These are phyloP conservation scores for Venturia pyrina DNA, from an alignment of 2,329 filamentous ascomycete genomes.

Conservation along the genomic window DNA sequence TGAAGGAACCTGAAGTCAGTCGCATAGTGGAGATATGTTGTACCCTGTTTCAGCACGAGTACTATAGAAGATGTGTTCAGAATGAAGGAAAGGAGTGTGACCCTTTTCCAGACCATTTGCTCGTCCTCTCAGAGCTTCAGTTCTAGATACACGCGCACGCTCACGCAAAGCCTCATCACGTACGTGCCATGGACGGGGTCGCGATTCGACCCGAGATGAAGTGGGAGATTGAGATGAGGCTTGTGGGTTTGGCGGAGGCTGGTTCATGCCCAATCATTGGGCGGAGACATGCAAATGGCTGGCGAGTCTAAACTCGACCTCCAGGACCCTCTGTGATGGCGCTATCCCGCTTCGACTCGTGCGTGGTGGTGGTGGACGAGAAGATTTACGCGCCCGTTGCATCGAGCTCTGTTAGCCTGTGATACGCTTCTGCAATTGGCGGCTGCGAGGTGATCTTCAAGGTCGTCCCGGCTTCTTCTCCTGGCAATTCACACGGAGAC, in stretches of 20 bases:
- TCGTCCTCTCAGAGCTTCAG: neutral
- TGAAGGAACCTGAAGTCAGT: too few relatives aligned
- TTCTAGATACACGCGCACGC: neutral
- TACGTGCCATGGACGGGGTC: neutral
- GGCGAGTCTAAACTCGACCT: neutral
- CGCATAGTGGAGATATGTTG: neutral
- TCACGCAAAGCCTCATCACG: neutral
- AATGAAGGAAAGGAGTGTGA: too few relatives aligned
- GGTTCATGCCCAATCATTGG: neutral
- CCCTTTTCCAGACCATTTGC: too few relatives aligned
- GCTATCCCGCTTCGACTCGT: neutral
- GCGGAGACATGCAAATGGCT: neutral
- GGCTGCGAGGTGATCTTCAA: neutral
- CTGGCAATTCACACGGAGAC: neutral
- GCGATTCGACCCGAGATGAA: neutral
- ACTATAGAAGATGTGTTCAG: too few relatives aligned
- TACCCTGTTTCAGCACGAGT: neutral
- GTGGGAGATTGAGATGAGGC: neutral
- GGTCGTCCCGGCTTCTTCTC: neutral
- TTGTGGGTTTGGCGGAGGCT: neutral
- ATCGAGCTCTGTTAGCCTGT: neutral
- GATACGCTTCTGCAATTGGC: neutral
- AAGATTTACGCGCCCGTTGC: slow-evolving; percentile 1
- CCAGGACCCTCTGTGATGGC: neutral
- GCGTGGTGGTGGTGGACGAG: too few relatives aligned